These are phyloP conservation scores for Globisporangium nodosum DNA, from an alignment of 352 stramenopile genomes.

Conservation along the genomic window DNA sequence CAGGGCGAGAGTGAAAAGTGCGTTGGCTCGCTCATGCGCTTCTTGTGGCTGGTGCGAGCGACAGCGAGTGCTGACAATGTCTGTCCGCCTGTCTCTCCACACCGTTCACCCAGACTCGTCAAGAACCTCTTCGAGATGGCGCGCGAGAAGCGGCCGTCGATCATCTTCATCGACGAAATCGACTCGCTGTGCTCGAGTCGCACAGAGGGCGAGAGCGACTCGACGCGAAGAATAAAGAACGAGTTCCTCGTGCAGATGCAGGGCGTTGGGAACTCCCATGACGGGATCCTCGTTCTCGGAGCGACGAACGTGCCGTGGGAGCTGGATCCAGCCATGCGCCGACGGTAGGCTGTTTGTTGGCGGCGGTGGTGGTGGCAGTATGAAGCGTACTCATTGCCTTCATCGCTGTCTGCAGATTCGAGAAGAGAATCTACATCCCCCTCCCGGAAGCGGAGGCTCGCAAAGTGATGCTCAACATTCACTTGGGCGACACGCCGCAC, in stretches of 20 bases:
- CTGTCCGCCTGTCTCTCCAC: background rate
- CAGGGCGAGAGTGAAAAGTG: conserved; percentile 94
- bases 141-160: conserved; percentile 89
- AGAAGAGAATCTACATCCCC: conserved; percentile 99
- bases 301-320: conserved; percentile 99
- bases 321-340: conserved; percentile 94
- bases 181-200: conserved; percentile 93
- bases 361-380: background rate
- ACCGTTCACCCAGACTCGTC: conserved; percentile 72
- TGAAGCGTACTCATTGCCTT: background rate
- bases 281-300: conserved; percentile 93
- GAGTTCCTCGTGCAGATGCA: conserved; percentile 99
- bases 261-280: conserved; percentile 89
- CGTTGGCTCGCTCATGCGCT: background rate
- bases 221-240: conserved; percentile 95
- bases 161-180: conserved; percentile 98
- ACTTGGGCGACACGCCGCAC: conserved; percentile 96
- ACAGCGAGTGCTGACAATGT: background rate
- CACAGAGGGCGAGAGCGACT: conserved; percentile 94
- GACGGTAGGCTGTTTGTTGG: conserved; percentile 56
- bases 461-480: conserved; percentile 95
- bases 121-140: conserved; percentile 99
- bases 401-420: conserved; percentile 77
- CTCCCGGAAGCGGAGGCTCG: conserved; percentile 91
- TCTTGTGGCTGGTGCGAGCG: conserved; percentile 23